A percentile compares a stretch with the other conserved stretches of the same genome.
These are phyloP conservation scores for Sclerospora graminicola DNA, from an alignment of 352 stramenopile species.

Conservation along the genomic window DNA sequence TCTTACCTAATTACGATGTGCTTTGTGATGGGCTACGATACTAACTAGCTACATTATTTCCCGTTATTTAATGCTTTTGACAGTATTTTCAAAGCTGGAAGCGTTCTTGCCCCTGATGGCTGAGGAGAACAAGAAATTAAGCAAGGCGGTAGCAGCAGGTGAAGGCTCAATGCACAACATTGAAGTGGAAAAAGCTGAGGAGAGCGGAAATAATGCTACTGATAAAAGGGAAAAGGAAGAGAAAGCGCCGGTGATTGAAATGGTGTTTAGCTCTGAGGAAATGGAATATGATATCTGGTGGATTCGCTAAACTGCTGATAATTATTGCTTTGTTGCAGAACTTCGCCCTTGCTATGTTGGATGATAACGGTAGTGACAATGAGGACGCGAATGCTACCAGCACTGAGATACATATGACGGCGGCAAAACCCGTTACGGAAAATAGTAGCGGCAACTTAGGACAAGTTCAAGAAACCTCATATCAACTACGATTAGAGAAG, in stretches of 20 bases:
- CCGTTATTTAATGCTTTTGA: not conserved
- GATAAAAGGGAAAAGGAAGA: slow-evolving; percentile 5
- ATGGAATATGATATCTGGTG: not conserved
- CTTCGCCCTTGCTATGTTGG: slow-evolving; percentile 66
- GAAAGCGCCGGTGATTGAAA: slow-evolving; percentile 56
- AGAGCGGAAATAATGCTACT: slow-evolving; percentile 21
- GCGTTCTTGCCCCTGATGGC: slow-evolving; percentile 67
- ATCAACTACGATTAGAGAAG: slow-evolving; percentile 29
- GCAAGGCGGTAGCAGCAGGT: slow-evolving; percentile 41
- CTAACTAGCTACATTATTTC: not conserved
- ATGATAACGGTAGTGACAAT: slow-evolving; percentile 24
- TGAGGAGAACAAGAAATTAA: slow-evolving; percentile 67
- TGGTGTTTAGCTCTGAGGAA: slow-evolving; percentile 31
- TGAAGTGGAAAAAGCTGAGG: slow-evolving; percentile 35
- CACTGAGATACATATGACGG: slow-evolving; percentile 22
- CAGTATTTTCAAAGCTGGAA: slow-evolving; percentile 68
- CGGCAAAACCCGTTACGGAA: slow-evolving; percentile 5
- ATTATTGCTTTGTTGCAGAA: slow-evolving; percentile 21
- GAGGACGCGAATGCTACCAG: slow-evolving; percentile 15
- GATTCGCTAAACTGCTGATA: not conserved
- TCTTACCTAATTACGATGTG: no score
- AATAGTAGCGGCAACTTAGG: not conserved
- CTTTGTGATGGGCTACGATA: not conserved
- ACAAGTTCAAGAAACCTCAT: slow-evolving; percentile 5
- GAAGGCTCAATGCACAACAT: slow-evolving; percentile 65